Percentiles rank a stretch among this genome's conserved stretches.
phyloP scores from a whole-genome alignment of 495 filamentous ascomycete species.

The Aspergillus incahuasiensis region DNA sequence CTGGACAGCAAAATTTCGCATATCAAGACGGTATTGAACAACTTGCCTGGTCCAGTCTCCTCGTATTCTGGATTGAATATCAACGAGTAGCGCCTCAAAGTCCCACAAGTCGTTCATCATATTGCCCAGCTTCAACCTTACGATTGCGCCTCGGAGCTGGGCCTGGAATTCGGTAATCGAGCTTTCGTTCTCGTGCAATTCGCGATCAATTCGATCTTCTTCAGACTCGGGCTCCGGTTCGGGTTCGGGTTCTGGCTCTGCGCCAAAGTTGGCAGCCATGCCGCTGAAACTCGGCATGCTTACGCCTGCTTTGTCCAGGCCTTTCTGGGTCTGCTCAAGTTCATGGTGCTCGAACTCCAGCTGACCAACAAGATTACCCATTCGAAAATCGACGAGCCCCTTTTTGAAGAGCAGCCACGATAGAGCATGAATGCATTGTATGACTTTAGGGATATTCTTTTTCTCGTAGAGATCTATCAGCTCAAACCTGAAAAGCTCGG shows the following conservation, averaged over 20 bases:
- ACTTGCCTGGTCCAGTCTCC: conserved; percentile 77
- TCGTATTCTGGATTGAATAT: conserved; percentile 79
- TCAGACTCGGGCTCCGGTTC: conserved; percentile 77
- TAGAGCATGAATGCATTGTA: conserved; percentile 95
- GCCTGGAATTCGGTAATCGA: conserved; percentile 76
- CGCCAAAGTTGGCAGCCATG: conserved; percentile 92
- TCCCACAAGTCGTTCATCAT: conserved; percentile 92
- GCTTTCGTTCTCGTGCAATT: conserved; percentile 69
- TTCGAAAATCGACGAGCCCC: conserved; percentile 89
- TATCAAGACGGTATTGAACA: conserved; percentile 69
- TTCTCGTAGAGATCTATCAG: conserved; percentile 98
- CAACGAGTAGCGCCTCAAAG: conserved; percentile 67
- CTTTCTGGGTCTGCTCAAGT: conserved; percentile 93
- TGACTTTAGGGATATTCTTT: conserved; percentile 99
- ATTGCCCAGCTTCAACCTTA: conserved; percentile 71
- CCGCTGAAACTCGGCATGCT: conserved; percentile 97
- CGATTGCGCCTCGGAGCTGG: conserved; percentile 75
- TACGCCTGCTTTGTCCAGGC: conserved; percentile 87
- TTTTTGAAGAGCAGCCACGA: conserved; percentile 95
- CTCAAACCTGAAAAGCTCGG: conserved; percentile 98
- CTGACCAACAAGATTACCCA: conserved; percentile 97
- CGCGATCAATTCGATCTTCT: conserved; percentile 81
- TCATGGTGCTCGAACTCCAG: conserved; percentile 97
- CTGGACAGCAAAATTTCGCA: conserved; percentile 67
- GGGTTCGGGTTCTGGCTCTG: conserved; percentile 64